phyloP scores from a whole-genome alignment of 2,329 filamentous ascomycete species.

The Fusarium armeniacum region DNA sequence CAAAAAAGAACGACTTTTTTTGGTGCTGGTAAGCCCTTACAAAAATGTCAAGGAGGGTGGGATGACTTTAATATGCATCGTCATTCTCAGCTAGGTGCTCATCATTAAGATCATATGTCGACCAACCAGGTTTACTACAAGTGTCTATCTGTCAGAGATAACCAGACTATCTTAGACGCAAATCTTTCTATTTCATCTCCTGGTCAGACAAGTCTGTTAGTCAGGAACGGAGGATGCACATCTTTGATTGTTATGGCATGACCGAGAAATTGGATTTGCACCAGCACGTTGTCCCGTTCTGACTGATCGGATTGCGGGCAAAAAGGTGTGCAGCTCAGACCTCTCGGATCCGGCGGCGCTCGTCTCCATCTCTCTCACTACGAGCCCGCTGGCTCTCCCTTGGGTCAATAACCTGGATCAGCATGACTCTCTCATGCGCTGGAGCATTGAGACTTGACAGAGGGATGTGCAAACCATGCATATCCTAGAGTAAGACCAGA shows the following conservation, averaged over 20 bases:
- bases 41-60: slow-evolving; percentile 26
- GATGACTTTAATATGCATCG: slow-evolving; percentile 35
- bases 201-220: slow-evolving; percentile 34
- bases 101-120: slow-evolving; percentile 36
- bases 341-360: slow-evolving; percentile 35
- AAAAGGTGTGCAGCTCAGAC: slow-evolving; percentile 38
- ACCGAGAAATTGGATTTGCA: slow-evolving; percentile 38
- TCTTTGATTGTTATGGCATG: slow-evolving; percentile 34
- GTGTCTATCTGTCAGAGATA: slow-evolving; percentile 17
- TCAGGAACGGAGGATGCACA: slow-evolving; percentile 39
- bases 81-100: slow-evolving; percentile 49
- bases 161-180: slow-evolving; percentile 15
- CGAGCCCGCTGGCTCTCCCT: slow-evolving; percentile 24
- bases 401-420: slow-evolving; percentile 15
- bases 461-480: slow-evolving; percentile 1
- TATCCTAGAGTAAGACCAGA: background rate
- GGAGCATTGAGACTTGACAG: slow-evolving; percentile 9
- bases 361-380: slow-evolving; percentile 34
- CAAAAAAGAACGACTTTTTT: background rate
- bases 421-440: slow-evolving; percentile 27
- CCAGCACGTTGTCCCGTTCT: slow-evolving; percentile 32
- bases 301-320: slow-evolving; percentile 27
- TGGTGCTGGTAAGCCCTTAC: slow-evolving; percentile 26
- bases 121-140: slow-evolving; percentile 19
- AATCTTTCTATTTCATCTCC: slow-evolving; percentile 25